Evolutionary conservation across 2,329 filamentous ascomycete genomes (phyloP).

Genomic region (Colletotrichum melonis): DNA sequence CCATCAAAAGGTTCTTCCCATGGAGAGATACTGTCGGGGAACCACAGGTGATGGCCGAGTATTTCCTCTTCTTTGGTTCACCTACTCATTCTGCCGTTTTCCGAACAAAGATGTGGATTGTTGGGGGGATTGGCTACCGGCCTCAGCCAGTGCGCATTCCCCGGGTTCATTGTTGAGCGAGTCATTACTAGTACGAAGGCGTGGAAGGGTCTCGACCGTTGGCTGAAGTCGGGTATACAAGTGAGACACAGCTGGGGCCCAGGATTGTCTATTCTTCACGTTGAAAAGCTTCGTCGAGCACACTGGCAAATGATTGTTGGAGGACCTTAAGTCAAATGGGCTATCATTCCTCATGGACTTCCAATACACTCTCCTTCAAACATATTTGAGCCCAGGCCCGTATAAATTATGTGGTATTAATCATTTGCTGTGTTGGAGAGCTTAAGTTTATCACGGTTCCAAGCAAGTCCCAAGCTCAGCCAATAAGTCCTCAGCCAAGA

Average conservation of each 20-base stretch:
- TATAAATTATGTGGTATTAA: not conserved
- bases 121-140: not conserved
- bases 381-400: not conserved
- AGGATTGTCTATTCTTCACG: too few relatives aligned
- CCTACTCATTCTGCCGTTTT: not conserved
- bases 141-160: not conserved
- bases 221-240: not conserved
- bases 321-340: too few relatives aligned
- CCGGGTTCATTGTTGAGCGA: not conserved
- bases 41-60: too few relatives aligned
- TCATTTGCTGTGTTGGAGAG: not conserved
- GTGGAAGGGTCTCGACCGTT: not conserved
- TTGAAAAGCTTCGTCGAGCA: too few relatives aligned
- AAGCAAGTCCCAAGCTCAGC: conserved; percentile 40
- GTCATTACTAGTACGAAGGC: not conserved
- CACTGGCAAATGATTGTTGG: too few relatives aligned
- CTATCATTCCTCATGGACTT: too few relatives aligned
- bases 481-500: conserved; percentile 61
- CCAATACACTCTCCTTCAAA: too few relatives aligned
- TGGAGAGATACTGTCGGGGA: too few relatives aligned
- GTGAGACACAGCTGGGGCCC: not conserved
- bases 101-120: not conserved
- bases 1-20: too few relatives aligned
- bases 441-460: not conserved
- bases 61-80: too few relatives aligned